Evolutionary conservation across 2,329 filamentous ascomycete species (phyloP).

Genomic region (Pseudocercospora fuligena): DNA sequence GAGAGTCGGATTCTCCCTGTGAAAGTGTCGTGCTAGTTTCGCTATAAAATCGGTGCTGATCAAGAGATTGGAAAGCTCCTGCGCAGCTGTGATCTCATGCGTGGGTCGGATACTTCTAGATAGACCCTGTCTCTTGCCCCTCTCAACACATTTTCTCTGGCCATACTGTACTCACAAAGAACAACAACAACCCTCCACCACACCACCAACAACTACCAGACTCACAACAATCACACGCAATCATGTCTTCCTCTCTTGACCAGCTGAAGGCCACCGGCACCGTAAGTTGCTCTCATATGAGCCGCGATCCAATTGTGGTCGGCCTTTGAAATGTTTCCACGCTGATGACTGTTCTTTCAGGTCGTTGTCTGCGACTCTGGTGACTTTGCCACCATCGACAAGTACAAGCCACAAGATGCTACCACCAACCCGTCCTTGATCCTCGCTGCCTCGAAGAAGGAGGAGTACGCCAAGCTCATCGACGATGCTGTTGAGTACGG

Average conservation of each 20-base stretch:
- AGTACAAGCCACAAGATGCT: slow-evolving; percentile 99
- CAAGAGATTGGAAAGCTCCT: not conserved
- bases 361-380: slow-evolving; percentile 97
- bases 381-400: slow-evolving; percentile 83
- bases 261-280: slow-evolving; percentile 97
- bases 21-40: not conserved
- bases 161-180: not conserved
- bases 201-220: not conserved
- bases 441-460: slow-evolving; percentile 86
- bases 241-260: slow-evolving; percentile 83
- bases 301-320: slow-evolving; percentile 10
- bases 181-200: slow-evolving; percentile 9
- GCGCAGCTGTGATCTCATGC: not conserved
- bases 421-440: slow-evolving; percentile 99
- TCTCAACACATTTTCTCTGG: slow-evolving; percentile 14
- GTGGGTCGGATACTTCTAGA: not conserved
- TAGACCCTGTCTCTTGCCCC: slow-evolving; percentile 7
- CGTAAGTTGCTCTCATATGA: slow-evolving; percentile 62
- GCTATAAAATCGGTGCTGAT: not conserved
- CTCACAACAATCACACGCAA: slow-evolving; percentile 1
- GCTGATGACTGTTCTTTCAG: slow-evolving; percentile 51
- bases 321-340: slow-evolving; percentile 29
- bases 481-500: slow-evolving; percentile 69
- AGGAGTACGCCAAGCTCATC: slow-evolving; percentile 37
- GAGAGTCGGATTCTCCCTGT: not conserved